Conservation (phyloP, 805 yeast genomes). For the Torulaspora gathmanii region DNA sequence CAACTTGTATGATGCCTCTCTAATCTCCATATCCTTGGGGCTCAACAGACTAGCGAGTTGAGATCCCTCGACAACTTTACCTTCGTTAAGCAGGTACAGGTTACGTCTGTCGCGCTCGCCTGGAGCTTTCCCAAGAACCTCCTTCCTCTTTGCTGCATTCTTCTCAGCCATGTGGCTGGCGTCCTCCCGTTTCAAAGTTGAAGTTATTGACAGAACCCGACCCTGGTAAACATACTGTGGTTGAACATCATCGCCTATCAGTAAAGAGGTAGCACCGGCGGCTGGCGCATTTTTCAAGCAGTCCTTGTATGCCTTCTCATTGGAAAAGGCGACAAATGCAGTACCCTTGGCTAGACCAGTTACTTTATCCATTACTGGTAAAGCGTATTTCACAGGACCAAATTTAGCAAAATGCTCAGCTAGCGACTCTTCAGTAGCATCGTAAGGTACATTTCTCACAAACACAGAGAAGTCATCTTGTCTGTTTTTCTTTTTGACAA, state of each 20-base stretch:
- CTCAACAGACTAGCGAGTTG: constrained; percentile 67
- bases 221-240: constrained; percentile 90
- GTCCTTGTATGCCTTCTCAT: constrained; percentile 54
- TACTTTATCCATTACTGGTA: constrained; percentile 83
- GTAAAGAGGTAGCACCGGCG: constrained; percentile 54
- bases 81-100: constrained; percentile 84
- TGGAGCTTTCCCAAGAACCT: constrained; percentile 72
- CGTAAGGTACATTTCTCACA: constrained; percentile 91
- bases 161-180: constrained; percentile 71
- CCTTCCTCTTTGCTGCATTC: constrained; percentile 68
- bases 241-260: constrained; percentile 88
- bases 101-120: constrained; percentile 80
- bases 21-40: constrained; percentile 70
- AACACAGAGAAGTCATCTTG: constrained; percentile 72
- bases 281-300: constrained; percentile 80
- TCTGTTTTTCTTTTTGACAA: constrained; percentile 44
- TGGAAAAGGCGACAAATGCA: constrained; percentile 83
- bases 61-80: constrained; percentile 78
- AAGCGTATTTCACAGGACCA: constrained; percentile 86
- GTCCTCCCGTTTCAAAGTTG: constrained; percentile 81
- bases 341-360: constrained; percentile 90
- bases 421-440: constrained; percentile 76
- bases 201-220: constrained; percentile 74
- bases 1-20: constrained; percentile 81
- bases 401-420: constrained; percentile 73